Conservation (phyloP, 768 basidiomycete species). For the Suillus paluster region DNA sequence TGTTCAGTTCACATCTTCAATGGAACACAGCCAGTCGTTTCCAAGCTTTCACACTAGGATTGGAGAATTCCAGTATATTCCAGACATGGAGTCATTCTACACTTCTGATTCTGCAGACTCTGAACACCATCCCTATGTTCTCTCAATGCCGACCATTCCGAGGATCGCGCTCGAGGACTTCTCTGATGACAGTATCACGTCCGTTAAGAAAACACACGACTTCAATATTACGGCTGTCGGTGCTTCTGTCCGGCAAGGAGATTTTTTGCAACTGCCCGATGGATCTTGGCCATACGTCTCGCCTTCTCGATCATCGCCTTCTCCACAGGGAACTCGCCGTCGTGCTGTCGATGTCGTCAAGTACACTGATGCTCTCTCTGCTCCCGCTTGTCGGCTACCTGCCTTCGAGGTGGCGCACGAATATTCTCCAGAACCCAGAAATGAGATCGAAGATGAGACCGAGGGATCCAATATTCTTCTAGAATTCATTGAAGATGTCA, state of each 20-base stretch:
- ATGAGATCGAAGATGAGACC: slow-evolving; percentile 8
- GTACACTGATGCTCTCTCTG: neutral
- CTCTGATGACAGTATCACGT: neutral
- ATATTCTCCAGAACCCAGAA: neutral
- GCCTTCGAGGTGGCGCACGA: neutral
- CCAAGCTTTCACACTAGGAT: neutral
- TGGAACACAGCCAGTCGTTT: neutral
- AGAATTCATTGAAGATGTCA: neutral
- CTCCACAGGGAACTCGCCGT: neutral
- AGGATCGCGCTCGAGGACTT: slow-evolving; percentile 25
- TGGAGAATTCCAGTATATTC: neutral
- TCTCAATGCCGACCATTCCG: slow-evolving; percentile 34
- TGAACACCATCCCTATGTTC: slow-evolving; percentile 23
- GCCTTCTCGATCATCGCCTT: neutral
- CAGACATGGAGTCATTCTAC: slow-evolving; percentile 27
- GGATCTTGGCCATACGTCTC: neutral
- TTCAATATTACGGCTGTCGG: slow-evolving; percentile 11
- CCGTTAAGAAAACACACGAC: slow-evolving; percentile 9
- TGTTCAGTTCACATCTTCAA: neutral
- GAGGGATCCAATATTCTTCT: neutral
- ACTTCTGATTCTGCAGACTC: slow-evolving; percentile 30
- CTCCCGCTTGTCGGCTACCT: slow-evolving; percentile 1
- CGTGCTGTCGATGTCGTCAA: neutral
- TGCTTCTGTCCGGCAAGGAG: slow-evolving; percentile 8
- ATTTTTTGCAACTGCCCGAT: slow-evolving; percentile 10